Evolutionary conservation across 1,284 basidiomycete genomes (phyloP).

Genomic region (Lentinus polychrous): DNA sequence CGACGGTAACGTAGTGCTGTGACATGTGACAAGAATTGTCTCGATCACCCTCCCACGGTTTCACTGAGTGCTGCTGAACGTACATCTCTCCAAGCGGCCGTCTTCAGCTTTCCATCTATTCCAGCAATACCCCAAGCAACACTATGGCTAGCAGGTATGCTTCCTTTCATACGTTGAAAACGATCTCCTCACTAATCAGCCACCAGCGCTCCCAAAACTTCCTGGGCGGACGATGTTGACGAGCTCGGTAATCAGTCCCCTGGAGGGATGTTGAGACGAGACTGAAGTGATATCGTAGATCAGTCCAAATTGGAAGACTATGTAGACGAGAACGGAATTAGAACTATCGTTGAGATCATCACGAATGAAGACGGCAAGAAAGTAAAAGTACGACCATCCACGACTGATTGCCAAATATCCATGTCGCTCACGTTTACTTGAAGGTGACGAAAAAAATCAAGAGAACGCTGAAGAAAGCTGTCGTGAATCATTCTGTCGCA

Average conservation of each 20-base stretch:
- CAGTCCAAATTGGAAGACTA: slow-evolving; percentile 48
- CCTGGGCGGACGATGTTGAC: slow-evolving; percentile 81
- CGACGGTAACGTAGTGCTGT: too few species aligned
- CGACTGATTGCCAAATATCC: background rate
- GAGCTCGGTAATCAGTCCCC: slow-evolving; percentile 43
- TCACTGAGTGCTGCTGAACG: too few species aligned
- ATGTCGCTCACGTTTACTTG: background rate
- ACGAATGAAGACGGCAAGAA: slow-evolving; percentile 92
- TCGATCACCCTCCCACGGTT: too few species aligned
- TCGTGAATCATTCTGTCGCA: slow-evolving; percentile 90
- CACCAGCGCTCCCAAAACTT: slow-evolving; percentile 46
- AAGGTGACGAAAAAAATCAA: slow-evolving; percentile 86
- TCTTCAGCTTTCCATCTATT: too few species aligned
- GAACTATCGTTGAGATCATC: slow-evolving; percentile 79
- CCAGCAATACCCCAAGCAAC: too few species aligned
- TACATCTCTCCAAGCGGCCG: too few species aligned
- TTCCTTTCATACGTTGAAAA: background rate
- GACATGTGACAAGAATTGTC: too few species aligned
- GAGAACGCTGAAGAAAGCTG: slow-evolving; percentile 84
- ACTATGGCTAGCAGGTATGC: too few species aligned
- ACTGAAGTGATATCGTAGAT: slow-evolving; percentile 22
- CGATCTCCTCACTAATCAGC: background rate
- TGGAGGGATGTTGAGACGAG: background rate
- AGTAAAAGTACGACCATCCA: slow-evolving; percentile 66
- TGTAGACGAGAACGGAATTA: slow-evolving; percentile 85